These are phyloP conservation scores for Xylaria palmicola DNA, from an alignment of 495 filamentous ascomycete species.

Conservation along the genomic window DNA sequence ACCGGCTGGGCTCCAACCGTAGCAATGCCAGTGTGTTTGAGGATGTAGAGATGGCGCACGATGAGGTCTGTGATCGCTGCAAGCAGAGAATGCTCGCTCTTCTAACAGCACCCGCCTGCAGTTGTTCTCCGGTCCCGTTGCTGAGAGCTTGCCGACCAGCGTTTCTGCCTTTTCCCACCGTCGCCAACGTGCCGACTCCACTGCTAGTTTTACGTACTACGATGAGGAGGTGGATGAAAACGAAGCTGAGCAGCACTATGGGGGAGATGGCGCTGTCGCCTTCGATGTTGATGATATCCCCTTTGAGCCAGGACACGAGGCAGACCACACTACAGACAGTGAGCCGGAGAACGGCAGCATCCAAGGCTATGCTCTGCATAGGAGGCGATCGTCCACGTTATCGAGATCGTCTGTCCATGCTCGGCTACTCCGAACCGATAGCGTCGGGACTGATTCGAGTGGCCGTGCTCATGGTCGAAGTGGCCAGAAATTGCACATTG, in stretches of 20 bases:
- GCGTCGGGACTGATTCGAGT: constrained; percentile 59
- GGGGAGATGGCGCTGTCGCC: constrained; percentile 7
- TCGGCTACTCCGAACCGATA: constrained; percentile 66
- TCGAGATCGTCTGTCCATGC: constrained; percentile 64
- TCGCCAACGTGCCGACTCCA: constrained; percentile 73
- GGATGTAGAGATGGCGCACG: constrained; percentile 98
- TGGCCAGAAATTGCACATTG: constrained; percentile 89
- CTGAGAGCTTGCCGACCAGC: constrained; percentile 91
- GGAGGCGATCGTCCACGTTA: constrained; percentile 41
- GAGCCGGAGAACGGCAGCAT: constrained; percentile 40
- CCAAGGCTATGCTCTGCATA: constrained; percentile 40
- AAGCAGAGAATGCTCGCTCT: background rate
- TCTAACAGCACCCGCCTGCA: constrained; percentile 37
- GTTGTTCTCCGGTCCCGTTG: constrained; percentile 91
- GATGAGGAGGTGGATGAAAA: constrained; percentile 59
- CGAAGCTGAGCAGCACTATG: constrained; percentile 23
- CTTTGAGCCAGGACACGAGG: constrained; percentile 40
- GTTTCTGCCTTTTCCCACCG: constrained; percentile 84
- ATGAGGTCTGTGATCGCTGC: constrained; percentile 62
- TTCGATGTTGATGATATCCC: constrained; percentile 40
- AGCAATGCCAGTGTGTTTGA: constrained; percentile 84
- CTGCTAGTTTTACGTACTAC: constrained; percentile 87
- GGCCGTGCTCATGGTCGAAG: constrained; percentile 57
- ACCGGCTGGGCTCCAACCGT: constrained; percentile 68
- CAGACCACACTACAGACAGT: constrained; percentile 36